These are phyloP conservation scores for Protomyces inouyei DNA, from an alignment of 1,139 yeast genomes.

Conservation along the genomic window DNA sequence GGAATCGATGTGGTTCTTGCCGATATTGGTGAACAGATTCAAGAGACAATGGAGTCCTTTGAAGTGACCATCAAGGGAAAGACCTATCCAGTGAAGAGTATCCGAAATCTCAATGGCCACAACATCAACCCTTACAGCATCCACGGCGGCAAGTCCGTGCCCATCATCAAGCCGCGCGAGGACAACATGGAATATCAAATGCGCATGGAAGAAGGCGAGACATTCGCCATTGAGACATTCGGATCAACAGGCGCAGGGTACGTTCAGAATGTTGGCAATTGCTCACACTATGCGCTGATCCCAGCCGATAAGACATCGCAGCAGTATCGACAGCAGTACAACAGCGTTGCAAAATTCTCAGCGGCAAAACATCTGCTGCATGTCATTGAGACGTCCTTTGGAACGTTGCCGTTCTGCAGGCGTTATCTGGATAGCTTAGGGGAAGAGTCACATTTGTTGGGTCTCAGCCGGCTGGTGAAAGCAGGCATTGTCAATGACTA, in stretches of 20 bases:
- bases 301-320: slow-evolving; percentile 13
- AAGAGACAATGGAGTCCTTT: slow-evolving; percentile 95
- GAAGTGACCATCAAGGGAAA: slow-evolving; percentile 89
- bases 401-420: slow-evolving; percentile 95
- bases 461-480: slow-evolving; percentile 75
- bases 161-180: slow-evolving; percentile 61
- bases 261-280: slow-evolving; percentile 81
- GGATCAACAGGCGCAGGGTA: slow-evolving; percentile 95
- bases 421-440: slow-evolving; percentile 88
- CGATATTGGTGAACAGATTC: slow-evolving; percentile 92
- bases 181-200: slow-evolving; percentile 70
- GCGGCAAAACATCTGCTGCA: slow-evolving; percentile 63
- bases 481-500: slow-evolving; percentile 86
- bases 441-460: slow-evolving; percentile 83
- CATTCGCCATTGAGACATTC: slow-evolving; percentile 95
- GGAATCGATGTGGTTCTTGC: slow-evolving; percentile 94
- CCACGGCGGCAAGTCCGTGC: slow-evolving; percentile 94
- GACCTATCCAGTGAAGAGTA: slow-evolving; percentile 76
- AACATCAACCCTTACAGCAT: slow-evolving; percentile 75
- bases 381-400: slow-evolving; percentile 73
- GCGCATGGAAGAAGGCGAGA: slow-evolving; percentile 98
- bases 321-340: slow-evolving; percentile 46
- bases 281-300: slow-evolving; percentile 77
- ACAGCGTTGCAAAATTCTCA: slow-evolving; percentile 54
- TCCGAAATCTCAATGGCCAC: slow-evolving; percentile 91